Evolutionary conservation across 75 land plant genomes (phyloP), one percentile per base, ranked within the genome.

Genomic region (Larix kaempferi): DNA sequence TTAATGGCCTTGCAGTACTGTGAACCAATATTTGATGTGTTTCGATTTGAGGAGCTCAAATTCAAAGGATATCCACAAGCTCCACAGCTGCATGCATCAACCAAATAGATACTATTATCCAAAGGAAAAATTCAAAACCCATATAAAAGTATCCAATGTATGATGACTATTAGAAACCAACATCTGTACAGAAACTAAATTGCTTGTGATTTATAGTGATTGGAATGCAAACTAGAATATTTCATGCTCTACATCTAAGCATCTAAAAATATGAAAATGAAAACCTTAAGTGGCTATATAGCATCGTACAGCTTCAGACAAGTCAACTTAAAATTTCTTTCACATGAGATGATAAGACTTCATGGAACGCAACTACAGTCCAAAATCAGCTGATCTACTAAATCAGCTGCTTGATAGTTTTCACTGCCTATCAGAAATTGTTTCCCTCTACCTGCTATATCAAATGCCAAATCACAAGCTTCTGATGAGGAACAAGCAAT

Each of bases 41-140:
- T 81, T 25, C 93, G 74, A 33, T 84, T 80, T 1, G 87, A 88
- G 56, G 93, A 88, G 77, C 80, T 83, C 74, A 91, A 85, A 71
- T 88, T 86, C 19, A 91, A 79, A 29, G 81, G 84, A 74, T 88
- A 91, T 14, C 86, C 90, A 81, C 93, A 91, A 74, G 86, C 65
- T 29, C 93, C 93, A 78, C 93, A 91, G 78, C 93, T 91, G 93
- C 81, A 86, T 56, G 19, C 60, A 58, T 58, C 22, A 5, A 58
- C 22, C 19, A n/a, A 58, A 16, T 16, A 58, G 1, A 19, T 19
- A n/a, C 19, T 58, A 58, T n/a, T n/a, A n/a, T n/a, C n/a, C n/a
- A 58, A n/a, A 56, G 57, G 60, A 12, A 58, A 58, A 58, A 11
- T 10, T 49, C 54, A 49, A 49, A 49, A 10, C 54, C 12, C 54